Evolutionary conservation across 352 stramenopile species (phyloP).

Genomic region (Phytophthora sp.): DNA sequence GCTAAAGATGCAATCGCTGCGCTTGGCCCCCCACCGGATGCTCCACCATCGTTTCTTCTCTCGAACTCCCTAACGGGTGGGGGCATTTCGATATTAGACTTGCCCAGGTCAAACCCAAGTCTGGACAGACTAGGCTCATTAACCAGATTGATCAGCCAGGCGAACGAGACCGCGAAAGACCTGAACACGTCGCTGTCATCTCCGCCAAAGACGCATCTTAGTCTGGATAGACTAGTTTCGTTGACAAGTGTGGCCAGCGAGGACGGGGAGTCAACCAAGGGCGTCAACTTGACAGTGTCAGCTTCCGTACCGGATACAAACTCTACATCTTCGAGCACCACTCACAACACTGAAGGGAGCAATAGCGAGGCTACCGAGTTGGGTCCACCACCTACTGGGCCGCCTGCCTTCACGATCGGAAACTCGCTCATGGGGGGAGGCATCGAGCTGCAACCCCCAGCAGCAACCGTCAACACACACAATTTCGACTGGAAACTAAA

Average conservation of each 20-base stretch:
- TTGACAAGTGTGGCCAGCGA: slow-evolving; percentile 22
- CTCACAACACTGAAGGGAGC: slow-evolving; percentile 12
- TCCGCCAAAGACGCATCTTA: slow-evolving; percentile 16
- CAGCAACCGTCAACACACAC: slow-evolving; percentile 77
- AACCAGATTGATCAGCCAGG: slow-evolving; percentile 23
- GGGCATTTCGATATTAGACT: slow-evolving; percentile 22
- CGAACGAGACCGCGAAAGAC: slow-evolving; percentile 23
- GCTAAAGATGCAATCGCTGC: slow-evolving; percentile 7
- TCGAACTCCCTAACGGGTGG: slow-evolving; percentile 26
- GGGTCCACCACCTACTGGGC: slow-evolving; percentile 61
- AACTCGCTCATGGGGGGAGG: slow-evolving; percentile 86
- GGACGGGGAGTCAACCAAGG: slow-evolving; percentile 4
- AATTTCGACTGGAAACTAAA: slow-evolving; percentile 85
- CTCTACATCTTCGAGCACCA: slow-evolving; percentile 17
- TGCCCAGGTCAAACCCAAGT: slow-evolving; percentile 11
- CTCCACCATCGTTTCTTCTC: slow-evolving; percentile 23
- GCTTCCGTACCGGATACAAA: slow-evolving; percentile 1
- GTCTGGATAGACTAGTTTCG: slow-evolving; percentile 23
- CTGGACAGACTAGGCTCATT: slow-evolving; percentile 23
- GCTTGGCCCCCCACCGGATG: slow-evolving; percentile 27
- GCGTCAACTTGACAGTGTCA: background rate
- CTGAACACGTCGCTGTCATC: slow-evolving; percentile 1
- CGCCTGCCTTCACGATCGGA: slow-evolving; percentile 67
- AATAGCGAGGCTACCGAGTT: slow-evolving; percentile 46
- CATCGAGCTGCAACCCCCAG: slow-evolving; percentile 76